These are phyloP conservation scores for Flaveria robusta DNA, from an alignment of 129 eudicot genomes.

Conservation along the genomic window DNA sequence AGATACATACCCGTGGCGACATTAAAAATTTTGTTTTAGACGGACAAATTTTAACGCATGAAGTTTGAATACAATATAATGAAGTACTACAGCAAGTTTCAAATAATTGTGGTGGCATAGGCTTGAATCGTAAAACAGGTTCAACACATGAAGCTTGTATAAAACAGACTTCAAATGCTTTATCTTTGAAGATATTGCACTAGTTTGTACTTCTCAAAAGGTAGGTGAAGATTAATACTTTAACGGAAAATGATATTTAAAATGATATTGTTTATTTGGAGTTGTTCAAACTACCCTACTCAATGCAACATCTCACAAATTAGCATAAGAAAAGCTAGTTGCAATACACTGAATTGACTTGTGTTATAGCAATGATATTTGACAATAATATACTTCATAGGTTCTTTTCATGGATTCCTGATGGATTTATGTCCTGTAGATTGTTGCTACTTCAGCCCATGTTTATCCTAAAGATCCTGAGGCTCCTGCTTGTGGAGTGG, in stretches of 20 bases:
- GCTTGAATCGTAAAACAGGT: slow-evolving; percentile 15
- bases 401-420: slow-evolving; percentile 24
- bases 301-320: not conserved
- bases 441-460: slow-evolving; percentile 46
- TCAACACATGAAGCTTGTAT: not conserved
- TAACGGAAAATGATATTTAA: not conserved
- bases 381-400: not conserved
- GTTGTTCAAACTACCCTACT: not conserved
- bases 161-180: not conserved
- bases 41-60: not conserved
- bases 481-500: slow-evolving; percentile 78
- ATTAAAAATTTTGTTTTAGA: not conserved
- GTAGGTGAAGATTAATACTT: slow-evolving; percentile 5
- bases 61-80: not conserved
- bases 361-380: slow-evolving; percentile 18
- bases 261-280: slow-evolving; percentile 7
- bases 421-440: slow-evolving; percentile 41
- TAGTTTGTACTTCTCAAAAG: slow-evolving; percentile 10
- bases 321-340: slow-evolving; percentile 7
- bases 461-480: slow-evolving; percentile 78
- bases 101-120: slow-evolving; percentile 3
- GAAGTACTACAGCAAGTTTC: not conserved
- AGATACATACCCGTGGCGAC: not conserved
- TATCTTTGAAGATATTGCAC: slow-evolving; percentile 8
- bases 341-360: slow-evolving; percentile 15